Evolutionary conservation across 345 rosid genomes (phyloP).

Genomic region (Noccaea caerulescens): DNA sequence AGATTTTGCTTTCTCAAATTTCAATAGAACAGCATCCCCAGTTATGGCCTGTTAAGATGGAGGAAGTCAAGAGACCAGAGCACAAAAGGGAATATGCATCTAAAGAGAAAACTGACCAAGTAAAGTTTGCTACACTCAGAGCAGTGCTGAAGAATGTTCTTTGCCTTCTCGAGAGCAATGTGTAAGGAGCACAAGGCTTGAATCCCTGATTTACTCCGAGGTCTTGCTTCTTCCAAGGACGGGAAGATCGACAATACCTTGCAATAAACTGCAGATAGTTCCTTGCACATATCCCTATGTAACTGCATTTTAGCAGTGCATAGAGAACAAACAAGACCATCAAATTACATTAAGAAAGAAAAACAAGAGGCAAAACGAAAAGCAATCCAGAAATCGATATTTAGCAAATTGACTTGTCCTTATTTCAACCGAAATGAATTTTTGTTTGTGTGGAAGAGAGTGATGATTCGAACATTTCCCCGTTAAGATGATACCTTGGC

Average conservation of each 20-base stretch:
- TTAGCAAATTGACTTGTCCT: no score
- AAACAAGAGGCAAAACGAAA: no score
- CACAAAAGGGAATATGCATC: not conserved
- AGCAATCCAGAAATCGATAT: no score
- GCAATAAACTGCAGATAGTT: constrained; percentile 69
- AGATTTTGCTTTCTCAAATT: constrained; percentile 77
- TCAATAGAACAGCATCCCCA: constrained; percentile 84
- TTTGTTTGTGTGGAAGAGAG: not conserved
- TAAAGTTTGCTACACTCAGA: constrained; percentile 88
- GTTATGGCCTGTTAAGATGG: constrained; percentile 74
- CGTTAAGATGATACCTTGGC: constrained; percentile 69
- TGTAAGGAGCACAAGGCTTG: constrained; percentile 96
- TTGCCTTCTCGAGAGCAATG: constrained; percentile 88
- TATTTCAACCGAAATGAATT: constrained; percentile 16
- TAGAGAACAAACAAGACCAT: not conserved
- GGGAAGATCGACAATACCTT: constrained; percentile 80
- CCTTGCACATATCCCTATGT: constrained; percentile 92
- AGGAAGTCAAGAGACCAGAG: constrained; percentile 3
- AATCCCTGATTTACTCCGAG: constrained; percentile 96
- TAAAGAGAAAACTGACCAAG: constrained; percentile 58
- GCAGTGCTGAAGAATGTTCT: constrained; percentile 86
- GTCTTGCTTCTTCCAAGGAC: constrained; percentile 88
- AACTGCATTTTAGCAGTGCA: constrained; percentile 52
- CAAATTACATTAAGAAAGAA: not conserved
- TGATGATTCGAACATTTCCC: not conserved